Conservation (phyloP, 352 stramenopile genomes). For the Phytophthora fragariaefolia region DNA sequence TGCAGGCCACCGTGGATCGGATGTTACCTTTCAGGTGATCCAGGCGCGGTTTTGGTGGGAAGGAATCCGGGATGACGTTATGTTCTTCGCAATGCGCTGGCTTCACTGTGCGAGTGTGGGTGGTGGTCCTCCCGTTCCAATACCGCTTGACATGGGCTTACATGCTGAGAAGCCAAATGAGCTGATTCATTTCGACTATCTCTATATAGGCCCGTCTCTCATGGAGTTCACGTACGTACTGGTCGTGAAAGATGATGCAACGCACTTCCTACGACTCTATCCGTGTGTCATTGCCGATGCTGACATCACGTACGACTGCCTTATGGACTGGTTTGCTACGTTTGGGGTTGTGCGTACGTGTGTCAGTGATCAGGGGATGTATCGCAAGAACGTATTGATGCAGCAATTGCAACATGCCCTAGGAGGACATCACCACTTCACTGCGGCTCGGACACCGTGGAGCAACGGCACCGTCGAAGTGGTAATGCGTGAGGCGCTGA, state of each 20-base stretch:
- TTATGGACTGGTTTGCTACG: conserved; percentile 35
- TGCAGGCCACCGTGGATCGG: conserved; percentile 22
- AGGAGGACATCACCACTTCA: conserved; percentile 35
- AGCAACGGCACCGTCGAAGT: conserved; percentile 43
- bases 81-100: conserved; percentile 18
- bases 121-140: neutral
- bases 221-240: conserved; percentile 28
- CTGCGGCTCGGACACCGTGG: conserved; percentile 29
- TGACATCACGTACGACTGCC: neutral
- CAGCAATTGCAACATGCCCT: conserved; percentile 13
- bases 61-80: conserved; percentile 14
- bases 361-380: conserved; percentile 30
- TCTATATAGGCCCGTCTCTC: conserved; percentile 17
- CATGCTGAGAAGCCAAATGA: conserved; percentile 43
- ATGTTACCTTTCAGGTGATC: conserved; percentile 16
- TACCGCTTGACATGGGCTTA: conserved; percentile 23
- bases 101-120: conserved; percentile 20
- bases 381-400: conserved; percentile 40
- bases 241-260: conserved; percentile 40
- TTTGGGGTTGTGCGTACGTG: conserved; percentile 33
- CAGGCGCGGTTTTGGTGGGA: conserved; percentile 15
- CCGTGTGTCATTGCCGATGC: conserved; percentile 6
- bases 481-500: conserved; percentile 31
- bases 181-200: conserved; percentile 45
- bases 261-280: conserved; percentile 29